Percentiles rank a stretch among this genome's conserved stretches.
Evolutionary conservation across 192 early-diverging fungal genomes (phyloP).

Genomic region (Podila epigama): DNA sequence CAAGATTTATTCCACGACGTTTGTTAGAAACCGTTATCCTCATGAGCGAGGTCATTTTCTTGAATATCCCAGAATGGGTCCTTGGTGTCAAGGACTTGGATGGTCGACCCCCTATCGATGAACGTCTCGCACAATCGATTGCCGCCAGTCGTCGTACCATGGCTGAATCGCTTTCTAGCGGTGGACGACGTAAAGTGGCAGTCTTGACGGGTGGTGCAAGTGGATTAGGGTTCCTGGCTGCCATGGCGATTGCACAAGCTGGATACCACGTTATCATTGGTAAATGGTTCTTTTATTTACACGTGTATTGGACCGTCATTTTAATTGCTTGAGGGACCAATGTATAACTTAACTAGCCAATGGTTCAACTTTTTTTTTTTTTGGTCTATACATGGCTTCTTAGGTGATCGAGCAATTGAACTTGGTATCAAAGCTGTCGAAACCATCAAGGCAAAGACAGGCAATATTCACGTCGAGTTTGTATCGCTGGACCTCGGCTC

Average conservation of each 20-base stretch:
- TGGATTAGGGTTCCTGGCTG: conserved; percentile 28
- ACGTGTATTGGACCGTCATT: not conserved
- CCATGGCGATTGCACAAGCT: conserved; percentile 35
- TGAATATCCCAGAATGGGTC: conserved; percentile 44
- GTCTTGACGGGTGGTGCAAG: conserved; percentile 41
- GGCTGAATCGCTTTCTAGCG: conserved; percentile 6
- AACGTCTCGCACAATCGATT: conserved; percentile 24
- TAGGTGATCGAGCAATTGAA: conserved; percentile 42
- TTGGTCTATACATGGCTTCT: no score
- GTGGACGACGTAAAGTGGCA: conserved; percentile 30
- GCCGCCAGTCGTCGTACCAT: conserved; percentile 17
- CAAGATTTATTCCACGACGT: conserved; percentile 33
- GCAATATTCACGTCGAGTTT: conserved; percentile 38
- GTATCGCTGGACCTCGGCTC: conserved; percentile 38
- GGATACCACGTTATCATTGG: conserved; percentile 47
- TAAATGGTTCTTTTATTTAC: not conserved
- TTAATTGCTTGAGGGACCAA: not conserved
- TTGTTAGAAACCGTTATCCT: conserved; percentile 17
- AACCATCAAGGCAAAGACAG: conserved; percentile 32
- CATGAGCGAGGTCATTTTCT: conserved; percentile 11
- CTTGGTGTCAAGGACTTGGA: conserved; percentile 6
- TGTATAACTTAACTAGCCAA: not conserved
- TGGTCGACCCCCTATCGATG: conserved; percentile 9
- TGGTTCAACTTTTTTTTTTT: not conserved
- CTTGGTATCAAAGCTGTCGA: conserved; percentile 34